Conservation (phyloP, 768 basidiomycete species). For the Dacryopinax spathularia region DNA sequence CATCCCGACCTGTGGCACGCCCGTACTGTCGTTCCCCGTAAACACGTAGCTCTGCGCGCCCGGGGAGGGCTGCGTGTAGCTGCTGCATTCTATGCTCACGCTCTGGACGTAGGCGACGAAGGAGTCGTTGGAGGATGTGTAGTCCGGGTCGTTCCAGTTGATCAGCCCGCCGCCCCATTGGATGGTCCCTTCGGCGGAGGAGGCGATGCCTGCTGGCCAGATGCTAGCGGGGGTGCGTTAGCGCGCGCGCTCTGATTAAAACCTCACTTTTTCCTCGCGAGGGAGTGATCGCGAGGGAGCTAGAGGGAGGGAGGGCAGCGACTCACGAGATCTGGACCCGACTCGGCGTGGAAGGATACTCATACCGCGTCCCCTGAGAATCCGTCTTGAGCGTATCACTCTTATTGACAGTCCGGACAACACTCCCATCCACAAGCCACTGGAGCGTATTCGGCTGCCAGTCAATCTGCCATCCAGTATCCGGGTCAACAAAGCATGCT, state of each 20-base stretch:
- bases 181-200: constrained; percentile 51
- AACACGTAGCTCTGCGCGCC: neutral
- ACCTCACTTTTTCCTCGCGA: neutral
- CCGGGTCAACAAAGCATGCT: neutral
- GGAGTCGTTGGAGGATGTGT: constrained; percentile 41
- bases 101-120: constrained; percentile 16
- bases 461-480: constrained; percentile 40
- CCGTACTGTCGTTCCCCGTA: neutral
- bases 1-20: neutral
- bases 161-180: constrained; percentile 73
- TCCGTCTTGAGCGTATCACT: constrained; percentile 42
- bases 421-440: constrained; percentile 56
- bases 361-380: constrained; percentile 22
- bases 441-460: constrained; percentile 58
- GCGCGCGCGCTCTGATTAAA: neutral
- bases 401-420: constrained; percentile 53
- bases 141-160: constrained; percentile 69
- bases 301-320: neutral
- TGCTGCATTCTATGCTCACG: constrained; percentile 14
- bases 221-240: constrained; percentile 30
- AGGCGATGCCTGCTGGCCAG: constrained; percentile 68
- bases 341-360: constrained; percentile 66
- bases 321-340: constrained; percentile 64
- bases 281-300: neutral
- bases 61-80: neutral